Evolutionary conservation across 129 eudicot genomes (phyloP).

Genomic region (Saposhnikovia divaricata): DNA sequence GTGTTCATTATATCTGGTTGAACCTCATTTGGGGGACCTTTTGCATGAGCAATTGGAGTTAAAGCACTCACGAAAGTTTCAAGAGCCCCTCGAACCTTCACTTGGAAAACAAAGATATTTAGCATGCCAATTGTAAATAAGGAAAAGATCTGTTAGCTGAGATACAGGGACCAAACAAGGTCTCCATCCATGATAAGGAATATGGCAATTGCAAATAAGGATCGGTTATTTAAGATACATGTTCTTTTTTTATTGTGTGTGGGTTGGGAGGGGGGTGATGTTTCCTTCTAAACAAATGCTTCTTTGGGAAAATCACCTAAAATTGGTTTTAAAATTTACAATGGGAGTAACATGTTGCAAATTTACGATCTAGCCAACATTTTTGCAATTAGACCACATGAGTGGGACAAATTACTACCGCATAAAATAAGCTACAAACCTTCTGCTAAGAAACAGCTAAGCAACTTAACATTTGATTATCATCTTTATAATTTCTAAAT

Average conservation of each 20-base stretch:
- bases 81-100: conserved; percentile 88
- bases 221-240: background rate
- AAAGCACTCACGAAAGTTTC: conserved; percentile 90
- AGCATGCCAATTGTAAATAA: conserved; percentile 11
- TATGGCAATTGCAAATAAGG: too few relatives aligned
- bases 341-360: background rate
- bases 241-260: background rate
- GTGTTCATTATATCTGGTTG: conserved; percentile 85
- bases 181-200: background rate
- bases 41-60: conserved; percentile 75
- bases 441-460: background rate
- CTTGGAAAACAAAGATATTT: conserved; percentile 12
- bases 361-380: background rate
- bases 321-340: background rate
- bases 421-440: background rate
- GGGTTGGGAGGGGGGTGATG: too few relatives aligned
- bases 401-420: background rate
- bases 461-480: background rate
- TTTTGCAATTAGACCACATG: background rate
- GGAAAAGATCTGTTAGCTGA: background rate
- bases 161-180: background rate
- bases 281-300: background rate
- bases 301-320: background rate
- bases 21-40: conserved; percentile 54
- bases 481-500: background rate